Conservation (phyloP, 345 rosid genomes). For the Hibiscus syriacus region DNA sequence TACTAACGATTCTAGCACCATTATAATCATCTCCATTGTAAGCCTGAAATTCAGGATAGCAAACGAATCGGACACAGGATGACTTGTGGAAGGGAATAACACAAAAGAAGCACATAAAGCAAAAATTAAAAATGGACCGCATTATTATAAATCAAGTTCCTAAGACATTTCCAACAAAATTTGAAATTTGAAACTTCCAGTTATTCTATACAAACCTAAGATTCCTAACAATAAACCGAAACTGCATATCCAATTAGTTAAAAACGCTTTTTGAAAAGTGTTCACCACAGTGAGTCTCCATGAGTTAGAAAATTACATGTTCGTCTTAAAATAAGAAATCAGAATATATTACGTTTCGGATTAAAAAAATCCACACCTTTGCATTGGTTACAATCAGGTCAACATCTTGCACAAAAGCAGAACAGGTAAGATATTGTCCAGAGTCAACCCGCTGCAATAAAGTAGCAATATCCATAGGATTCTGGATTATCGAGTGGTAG, state of each 20-base stretch:
- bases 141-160: neutral
- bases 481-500: slow-evolving; percentile 69
- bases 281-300: neutral
- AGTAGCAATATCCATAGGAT: no score
- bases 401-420: slow-evolving; percentile 75
- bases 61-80: neutral
- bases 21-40: slow-evolving; percentile 92
- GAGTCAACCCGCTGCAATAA: slow-evolving; percentile 77
- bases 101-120: neutral
- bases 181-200: neutral
- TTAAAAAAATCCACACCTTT: slow-evolving; percentile 38
- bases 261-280: neutral
- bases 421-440: slow-evolving; percentile 77
- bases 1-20: slow-evolving; percentile 88
- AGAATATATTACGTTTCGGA: neutral
- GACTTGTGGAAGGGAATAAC: neutral
- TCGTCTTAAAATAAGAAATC: neutral
- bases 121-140: neutral
- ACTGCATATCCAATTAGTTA: neutral
- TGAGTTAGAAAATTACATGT: no score
- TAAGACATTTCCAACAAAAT: neutral
- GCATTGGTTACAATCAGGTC: slow-evolving; percentile 86
- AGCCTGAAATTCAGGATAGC: slow-evolving; percentile 35
- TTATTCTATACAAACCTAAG: neutral
- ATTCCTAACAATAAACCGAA: neutral